These are phyloP conservation scores for Pyrus communis DNA, from an alignment of 306 rosid genomes.

Conservation along the genomic window DNA sequence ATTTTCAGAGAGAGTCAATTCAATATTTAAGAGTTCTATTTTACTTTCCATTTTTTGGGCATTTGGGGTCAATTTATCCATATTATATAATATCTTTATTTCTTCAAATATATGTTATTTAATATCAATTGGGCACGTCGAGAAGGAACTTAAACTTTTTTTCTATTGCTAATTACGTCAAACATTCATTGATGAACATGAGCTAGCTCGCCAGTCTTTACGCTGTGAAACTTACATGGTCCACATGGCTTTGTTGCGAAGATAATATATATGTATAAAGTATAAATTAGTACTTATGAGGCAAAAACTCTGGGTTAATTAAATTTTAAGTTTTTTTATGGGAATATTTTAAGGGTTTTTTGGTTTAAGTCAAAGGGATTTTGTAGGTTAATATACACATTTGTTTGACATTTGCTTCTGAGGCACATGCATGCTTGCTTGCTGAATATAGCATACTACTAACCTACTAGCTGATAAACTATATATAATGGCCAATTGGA, in stretches of 20 bases:
- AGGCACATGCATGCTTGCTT: background rate
- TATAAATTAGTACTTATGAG: background rate
- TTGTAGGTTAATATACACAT: background rate
- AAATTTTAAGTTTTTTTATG: too few species aligned
- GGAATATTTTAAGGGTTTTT: background rate
- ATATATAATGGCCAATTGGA: background rate
- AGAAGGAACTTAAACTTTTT: background rate
- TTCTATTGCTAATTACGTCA: background rate
- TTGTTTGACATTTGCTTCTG: background rate
- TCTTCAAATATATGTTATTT: background rate
- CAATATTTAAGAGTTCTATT: background rate
- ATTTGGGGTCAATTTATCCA: background rate
- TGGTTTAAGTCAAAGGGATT: background rate
- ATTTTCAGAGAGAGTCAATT: background rate
- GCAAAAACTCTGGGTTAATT: background rate
- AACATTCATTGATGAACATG: background rate
- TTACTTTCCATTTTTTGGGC: background rate
- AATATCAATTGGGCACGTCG: background rate
- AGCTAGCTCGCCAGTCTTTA: background rate
- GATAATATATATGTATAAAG: background rate
- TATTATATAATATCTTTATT: background rate
- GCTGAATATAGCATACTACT: background rate
- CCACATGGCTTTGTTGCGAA: background rate
- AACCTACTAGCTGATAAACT: background rate
- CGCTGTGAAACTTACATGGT: background rate